These are phyloP conservation scores for Beauveria medogensis DNA, from an alignment of 2,329 filamentous ascomycete genomes.

Conservation along the genomic window DNA sequence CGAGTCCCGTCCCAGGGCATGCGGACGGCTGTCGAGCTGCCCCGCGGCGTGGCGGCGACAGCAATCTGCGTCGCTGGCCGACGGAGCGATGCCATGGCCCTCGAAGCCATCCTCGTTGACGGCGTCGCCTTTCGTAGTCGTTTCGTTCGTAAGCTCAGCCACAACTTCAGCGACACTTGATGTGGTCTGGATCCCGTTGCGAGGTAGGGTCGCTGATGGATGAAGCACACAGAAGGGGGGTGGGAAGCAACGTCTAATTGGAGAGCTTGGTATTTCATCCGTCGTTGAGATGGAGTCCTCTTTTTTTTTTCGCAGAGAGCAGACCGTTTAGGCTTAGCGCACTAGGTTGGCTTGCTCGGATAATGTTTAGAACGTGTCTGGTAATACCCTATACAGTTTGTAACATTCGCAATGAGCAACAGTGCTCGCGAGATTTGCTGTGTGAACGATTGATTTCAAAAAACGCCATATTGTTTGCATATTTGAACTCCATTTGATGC, in stretches of 20 bases:
- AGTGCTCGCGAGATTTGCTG: no score
- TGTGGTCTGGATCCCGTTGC: not conserved
- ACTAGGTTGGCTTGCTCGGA: not conserved
- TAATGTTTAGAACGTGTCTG: not conserved
- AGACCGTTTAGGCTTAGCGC: not conserved
- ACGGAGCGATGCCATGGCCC: conserved; percentile 1
- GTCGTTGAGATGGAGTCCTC: not conserved
- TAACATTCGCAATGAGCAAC: no score
- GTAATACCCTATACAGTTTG: no score
- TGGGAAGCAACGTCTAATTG: not conserved
- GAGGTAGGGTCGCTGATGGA: not conserved
- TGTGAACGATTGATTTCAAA: no score
- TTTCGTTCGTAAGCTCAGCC: not conserved
- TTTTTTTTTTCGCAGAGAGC: not conserved
- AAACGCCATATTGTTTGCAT: not conserved
- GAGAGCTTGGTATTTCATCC: no score
- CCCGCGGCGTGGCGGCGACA: no score
- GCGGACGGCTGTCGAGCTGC: not conserved
- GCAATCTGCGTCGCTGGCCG: not conserved
- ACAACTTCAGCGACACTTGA: not conserved
- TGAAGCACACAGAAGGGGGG: not conserved
- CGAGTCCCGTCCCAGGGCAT: not conserved
- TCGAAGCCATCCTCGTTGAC: not conserved
- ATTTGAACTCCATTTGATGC: no score
- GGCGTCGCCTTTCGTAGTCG: not conserved